Base-by-base conservation (phyloP, 2,329 filamentous ascomycete species). In the Claviceps spartinae region DNA sequence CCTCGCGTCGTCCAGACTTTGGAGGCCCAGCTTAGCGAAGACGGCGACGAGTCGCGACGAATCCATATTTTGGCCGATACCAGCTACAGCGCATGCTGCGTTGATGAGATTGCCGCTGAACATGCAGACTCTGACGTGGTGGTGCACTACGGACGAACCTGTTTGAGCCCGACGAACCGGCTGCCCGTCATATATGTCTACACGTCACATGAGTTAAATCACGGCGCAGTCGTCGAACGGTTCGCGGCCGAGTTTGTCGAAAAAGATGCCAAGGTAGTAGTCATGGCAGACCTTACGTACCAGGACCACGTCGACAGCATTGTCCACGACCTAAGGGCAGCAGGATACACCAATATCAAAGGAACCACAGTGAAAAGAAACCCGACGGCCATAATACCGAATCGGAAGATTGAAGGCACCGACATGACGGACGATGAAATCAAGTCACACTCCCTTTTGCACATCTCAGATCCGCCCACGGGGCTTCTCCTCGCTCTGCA, bases 21-120 rank as follows among this genome's bases (percentile, higher is more conserved):
- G 2, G 52, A 54, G 0, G 54, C 55, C 7, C 63, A 67, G 49
- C 57, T 69, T 2, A 24, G 59, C 37, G 54, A 52, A 1, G 43
- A 38, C 43, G 49, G 13, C 37, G 43, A 38, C 26, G 16, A 13
- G 42, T 24, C 50, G 43, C 58, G 52, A 52, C 64, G 75, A 55
- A 74, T 97, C 50, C 95, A 86, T 60, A 90, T 98, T 54, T 73
- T 98, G 18, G 93, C 85, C 36, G 93, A 98, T 67, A 97, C 93
- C 2, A 96, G 91, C 2, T 98, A 97, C 68, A 94, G 93, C 54
- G 85, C 91, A 0, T 98, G 93, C 69, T 98, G 93, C 62, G 90
- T 97, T 18, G 93, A 98, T 62, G 93, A 98, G 70, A 84, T 97
- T 42, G 93, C 93, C 0, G 93, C 93, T 2, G 90, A 98, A 66